Evolutionary conservation across 2,329 filamentous ascomycete species (phyloP), one percentile per base, ranked within the genome.

Genomic region (Lecanosticta acicola): DNA sequence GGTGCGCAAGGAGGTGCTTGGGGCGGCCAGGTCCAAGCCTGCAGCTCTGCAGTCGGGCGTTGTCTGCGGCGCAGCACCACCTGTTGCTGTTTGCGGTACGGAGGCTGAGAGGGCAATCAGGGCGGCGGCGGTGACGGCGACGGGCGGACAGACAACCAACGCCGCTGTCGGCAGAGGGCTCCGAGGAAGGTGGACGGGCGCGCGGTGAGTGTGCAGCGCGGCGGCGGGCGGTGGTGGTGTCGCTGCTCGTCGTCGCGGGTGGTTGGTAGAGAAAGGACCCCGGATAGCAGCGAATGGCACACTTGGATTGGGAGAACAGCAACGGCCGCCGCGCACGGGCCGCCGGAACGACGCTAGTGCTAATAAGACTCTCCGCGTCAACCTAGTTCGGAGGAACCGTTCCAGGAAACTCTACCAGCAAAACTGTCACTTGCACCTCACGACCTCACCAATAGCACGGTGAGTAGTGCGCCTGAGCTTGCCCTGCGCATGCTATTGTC

Each of bases 171-270:
- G 35, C 21, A 33, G 41, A n/a, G 43, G 41, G 45, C 45, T 36
- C 29, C 39, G 38, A 20, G 29, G 48, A 33, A 35, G 39, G 24
- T 45, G 48, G 42, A 32, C 39, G 48, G 44, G 41, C 39, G 48
- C 39, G 39, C n/a, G 45, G 39, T 46, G 48, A 32, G 45, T 38
- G 36, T 34, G 20, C 24, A 7, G 24, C 24, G 24, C 37, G 20
- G 35, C 35, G 38, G 18, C 24, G 5, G 24, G 24, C 24, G 24
- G 24, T 11, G 24, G 24, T 29, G 24, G 24, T 29, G 24, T 7
- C 11, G 24, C 24, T 29, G 24, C 24, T 11, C 11, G 24, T 29
- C 7, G 24, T 29, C 24, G 24, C 24, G 24, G 24, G 24, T 29
- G 24, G 24, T 29, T 29, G 24, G 24, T 29, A 29, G 24, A 29